Evolutionary conservation across 306 rosid species (phyloP), one percentile per base, ranked within the genome.

Genomic region (Dalbergia oliveri): DNA sequence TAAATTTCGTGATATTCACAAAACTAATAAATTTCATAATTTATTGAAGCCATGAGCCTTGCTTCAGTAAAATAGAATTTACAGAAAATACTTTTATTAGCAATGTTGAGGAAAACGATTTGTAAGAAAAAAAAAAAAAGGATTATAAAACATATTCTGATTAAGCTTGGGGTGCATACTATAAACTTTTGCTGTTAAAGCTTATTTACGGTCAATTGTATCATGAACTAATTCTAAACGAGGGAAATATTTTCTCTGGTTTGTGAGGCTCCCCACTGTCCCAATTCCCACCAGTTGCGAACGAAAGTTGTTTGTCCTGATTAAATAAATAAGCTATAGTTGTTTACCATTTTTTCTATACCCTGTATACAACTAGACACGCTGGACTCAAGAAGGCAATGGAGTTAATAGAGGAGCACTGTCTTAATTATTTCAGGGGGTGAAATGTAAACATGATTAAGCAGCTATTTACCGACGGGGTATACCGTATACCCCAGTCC

Each of bases 71-170:
- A 75, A 62, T 61, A 54, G 31, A 60, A 3, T 69, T 69, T 62
- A 70, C 68, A 21, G 78, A 49, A 69, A 60, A 76, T 53, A 70
- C 61, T 9, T 45, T 12, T 51, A 67, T 14, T 56, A 13, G 68
- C 21, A 86, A 69, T 49, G 18, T 49, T 53, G 44, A 64, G 41
- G 37, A 33, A 75, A 49, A 9, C 54, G 9, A 70, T 19, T 64
- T 57, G 44, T 26, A 26, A 26, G 31, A 0, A 47, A 49, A 77
- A 61, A 47, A 49, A 77, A 61, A 44, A 47, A 43, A 47, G 18
- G 63, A 10, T 9, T 12, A 54, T 35, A 66, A 31, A 71, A 76
- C 54, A 58, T 72, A 73, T 72, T 47, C 11, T 45, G 23, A 23
- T 70, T 18, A 70, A 75, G 18, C 23, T 53, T 26, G 23, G 51